These are phyloP conservation scores for Boechera divaricarpa DNA, from an alignment of 345 rosid species.

Conservation along the genomic window DNA sequence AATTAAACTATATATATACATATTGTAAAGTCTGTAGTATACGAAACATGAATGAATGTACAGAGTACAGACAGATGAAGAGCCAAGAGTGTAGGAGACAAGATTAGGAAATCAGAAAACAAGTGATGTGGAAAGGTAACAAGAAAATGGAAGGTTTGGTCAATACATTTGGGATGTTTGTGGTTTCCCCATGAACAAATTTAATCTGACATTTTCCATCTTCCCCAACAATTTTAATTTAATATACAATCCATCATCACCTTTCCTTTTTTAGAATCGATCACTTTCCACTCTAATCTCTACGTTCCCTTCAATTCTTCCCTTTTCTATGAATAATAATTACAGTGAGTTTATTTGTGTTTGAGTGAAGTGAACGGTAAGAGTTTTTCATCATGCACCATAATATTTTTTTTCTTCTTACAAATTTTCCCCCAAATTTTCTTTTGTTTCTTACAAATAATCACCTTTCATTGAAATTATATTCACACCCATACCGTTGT, in stretches of 20 bases:
- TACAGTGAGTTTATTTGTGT: constrained; percentile 33
- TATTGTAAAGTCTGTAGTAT: neutral
- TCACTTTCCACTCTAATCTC: constrained; percentile 41
- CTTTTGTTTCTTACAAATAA: neutral
- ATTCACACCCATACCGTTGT: constrained; percentile 18
- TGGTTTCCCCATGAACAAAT: constrained; percentile 42
- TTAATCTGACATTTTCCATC: constrained; percentile 45
- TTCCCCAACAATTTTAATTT: constrained; percentile 34
- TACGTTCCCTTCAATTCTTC: constrained; percentile 37
- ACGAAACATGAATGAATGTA: constrained; percentile 26
- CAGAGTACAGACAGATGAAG: constrained; percentile 35
- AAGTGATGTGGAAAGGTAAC: constrained; percentile 44
- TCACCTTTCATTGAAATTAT: constrained; percentile 8
- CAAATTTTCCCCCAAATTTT: neutral
- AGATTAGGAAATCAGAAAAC: constrained; percentile 26
- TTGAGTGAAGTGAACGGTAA: constrained; percentile 46
- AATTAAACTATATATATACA: neutral
- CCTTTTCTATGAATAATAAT: constrained; percentile 37
- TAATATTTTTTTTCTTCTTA: constrained; percentile 3
- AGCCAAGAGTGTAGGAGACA: constrained; percentile 46
- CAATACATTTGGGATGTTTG: constrained; percentile 49
- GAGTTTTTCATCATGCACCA: constrained; percentile 5
- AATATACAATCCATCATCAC: constrained; percentile 34
- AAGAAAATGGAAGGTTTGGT: constrained; percentile 45
- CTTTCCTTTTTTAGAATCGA: constrained; percentile 41